phyloP scores from a whole-genome alignment of 2,329 filamentous ascomycete species.

The Calycina herbarum region DNA sequence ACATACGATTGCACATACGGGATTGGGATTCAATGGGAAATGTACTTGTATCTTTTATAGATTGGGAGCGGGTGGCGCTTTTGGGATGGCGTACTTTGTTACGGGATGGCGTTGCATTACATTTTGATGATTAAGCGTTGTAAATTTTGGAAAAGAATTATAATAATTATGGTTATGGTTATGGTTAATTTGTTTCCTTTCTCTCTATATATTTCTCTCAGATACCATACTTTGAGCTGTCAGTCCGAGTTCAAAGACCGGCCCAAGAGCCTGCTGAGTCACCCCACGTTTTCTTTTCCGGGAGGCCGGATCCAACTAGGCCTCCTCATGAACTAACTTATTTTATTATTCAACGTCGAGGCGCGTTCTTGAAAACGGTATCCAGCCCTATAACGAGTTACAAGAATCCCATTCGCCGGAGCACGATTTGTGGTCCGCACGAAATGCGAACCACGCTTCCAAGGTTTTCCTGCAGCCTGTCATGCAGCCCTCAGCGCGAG shows the following conservation, averaged over 20 bases:
- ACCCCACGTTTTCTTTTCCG: no score
- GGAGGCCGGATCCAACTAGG: no score
- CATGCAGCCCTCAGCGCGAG: no score
- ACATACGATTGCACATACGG: conserved; percentile 4
- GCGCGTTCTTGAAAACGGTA: background rate
- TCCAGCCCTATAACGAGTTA: background rate
- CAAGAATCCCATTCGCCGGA: background rate
- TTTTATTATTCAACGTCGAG: background rate
- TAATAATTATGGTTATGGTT: background rate
- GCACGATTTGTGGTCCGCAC: background rate
- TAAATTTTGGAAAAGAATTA: background rate
- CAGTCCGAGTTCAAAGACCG: no score
- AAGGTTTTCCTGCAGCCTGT: no score
- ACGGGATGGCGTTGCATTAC: background rate
- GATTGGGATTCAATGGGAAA: background rate
- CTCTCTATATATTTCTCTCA: background rate
- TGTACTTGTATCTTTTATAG: conserved; percentile 7
- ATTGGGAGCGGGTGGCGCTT: conserved; percentile 7
- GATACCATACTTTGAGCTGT: no score
- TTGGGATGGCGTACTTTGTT: background rate
- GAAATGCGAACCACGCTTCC: conserved; percentile 1
- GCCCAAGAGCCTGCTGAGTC: no score
- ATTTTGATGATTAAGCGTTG: background rate
- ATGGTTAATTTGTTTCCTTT: background rate
- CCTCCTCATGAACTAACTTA: no score